Evolutionary conservation across 176 grass and related monocot genomes (phyloP).

Genomic region (Neostapfia colusana): DNA sequence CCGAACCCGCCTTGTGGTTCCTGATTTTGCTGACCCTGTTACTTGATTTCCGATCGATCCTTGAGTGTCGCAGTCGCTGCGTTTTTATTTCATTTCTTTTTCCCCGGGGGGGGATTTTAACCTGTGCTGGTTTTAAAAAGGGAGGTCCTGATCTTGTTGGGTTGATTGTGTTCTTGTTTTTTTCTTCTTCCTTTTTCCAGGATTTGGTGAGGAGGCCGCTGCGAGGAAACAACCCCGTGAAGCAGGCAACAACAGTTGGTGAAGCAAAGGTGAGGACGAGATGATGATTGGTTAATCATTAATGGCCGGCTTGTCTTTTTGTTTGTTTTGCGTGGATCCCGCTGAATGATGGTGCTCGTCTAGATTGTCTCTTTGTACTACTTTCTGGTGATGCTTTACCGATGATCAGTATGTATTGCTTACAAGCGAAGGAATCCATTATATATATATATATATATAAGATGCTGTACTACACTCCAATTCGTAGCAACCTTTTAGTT

Average conservation of each 20-base stretch:
- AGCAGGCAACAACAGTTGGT: slow-evolving; percentile 19
- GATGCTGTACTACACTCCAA: slow-evolving; percentile 10
- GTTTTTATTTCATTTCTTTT: not conserved
- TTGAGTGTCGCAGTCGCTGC: not conserved
- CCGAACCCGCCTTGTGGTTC: not conserved
- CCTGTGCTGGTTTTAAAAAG: not conserved
- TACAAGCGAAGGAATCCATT: slow-evolving; percentile 36
- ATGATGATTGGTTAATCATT: slow-evolving; percentile 47
- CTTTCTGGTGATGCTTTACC: slow-evolving; percentile 27
- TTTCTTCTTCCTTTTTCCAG: slow-evolving; percentile 12
- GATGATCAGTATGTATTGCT: slow-evolving; percentile 21
- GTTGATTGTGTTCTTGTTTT: not conserved
- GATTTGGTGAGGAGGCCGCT: slow-evolving; percentile 25
- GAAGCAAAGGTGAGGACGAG: slow-evolving; percentile 48
- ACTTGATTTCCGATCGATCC: not conserved
- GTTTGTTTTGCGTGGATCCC: slow-evolving; percentile 36
- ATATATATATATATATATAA: not conserved
- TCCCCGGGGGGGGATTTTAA: slow-evolving; percentile 24
- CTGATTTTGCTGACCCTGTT: not conserved
- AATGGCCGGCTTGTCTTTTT: slow-evolving; percentile 22
- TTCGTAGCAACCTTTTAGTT: slow-evolving; percentile 13
- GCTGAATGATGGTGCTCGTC: slow-evolving; percentile 10
- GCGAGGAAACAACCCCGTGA: slow-evolving; percentile 35
- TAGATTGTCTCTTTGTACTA: slow-evolving; percentile 16
- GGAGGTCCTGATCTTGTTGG: not conserved